Evolutionary conservation across 164 flowering plant species (phyloP).

Genomic region (Umbilicus rupestris): DNA sequence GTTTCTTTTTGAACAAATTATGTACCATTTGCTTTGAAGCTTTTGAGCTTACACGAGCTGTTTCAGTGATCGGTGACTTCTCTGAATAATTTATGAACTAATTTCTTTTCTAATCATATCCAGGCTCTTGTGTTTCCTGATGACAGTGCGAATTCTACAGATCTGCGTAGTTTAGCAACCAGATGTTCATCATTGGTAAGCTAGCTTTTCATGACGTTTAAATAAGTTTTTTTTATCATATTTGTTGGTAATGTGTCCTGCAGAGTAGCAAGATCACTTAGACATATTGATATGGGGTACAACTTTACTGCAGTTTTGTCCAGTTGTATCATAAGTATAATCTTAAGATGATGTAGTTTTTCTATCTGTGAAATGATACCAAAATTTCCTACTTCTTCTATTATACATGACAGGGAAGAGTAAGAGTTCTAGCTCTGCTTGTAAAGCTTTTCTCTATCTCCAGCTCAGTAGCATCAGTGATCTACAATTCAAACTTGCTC

Average conservation of each 20-base stretch:
- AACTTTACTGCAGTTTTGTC: neutral
- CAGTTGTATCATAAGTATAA: neutral
- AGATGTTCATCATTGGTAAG: conserved; percentile 75
- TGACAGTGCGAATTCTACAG: conserved; percentile 31
- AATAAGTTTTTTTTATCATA: neutral
- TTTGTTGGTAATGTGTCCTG: neutral
- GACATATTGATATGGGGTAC: neutral
- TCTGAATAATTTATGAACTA: neutral
- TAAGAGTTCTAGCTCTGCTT: conserved; percentile 68
- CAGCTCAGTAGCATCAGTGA: conserved; percentile 48
- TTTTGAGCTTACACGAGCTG: too few species aligned
- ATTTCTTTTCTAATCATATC: conserved; percentile 3
- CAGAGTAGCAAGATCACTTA: neutral
- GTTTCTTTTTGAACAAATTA: too few species aligned
- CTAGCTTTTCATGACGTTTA: neutral
- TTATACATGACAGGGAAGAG: conserved; percentile 54
- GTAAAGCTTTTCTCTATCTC: conserved; percentile 85
- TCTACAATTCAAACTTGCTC: conserved; percentile 51
- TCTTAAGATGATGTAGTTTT: neutral
- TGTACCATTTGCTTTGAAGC: too few species aligned
- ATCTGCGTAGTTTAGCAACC: conserved; percentile 47
- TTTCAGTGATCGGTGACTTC: neutral
- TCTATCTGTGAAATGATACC: neutral
- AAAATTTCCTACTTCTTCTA: neutral
- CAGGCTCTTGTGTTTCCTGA: conserved; percentile 67